phyloP scores from a whole-genome alignment of 2,329 filamentous ascomycete species.

The Fusarium musae region DNA sequence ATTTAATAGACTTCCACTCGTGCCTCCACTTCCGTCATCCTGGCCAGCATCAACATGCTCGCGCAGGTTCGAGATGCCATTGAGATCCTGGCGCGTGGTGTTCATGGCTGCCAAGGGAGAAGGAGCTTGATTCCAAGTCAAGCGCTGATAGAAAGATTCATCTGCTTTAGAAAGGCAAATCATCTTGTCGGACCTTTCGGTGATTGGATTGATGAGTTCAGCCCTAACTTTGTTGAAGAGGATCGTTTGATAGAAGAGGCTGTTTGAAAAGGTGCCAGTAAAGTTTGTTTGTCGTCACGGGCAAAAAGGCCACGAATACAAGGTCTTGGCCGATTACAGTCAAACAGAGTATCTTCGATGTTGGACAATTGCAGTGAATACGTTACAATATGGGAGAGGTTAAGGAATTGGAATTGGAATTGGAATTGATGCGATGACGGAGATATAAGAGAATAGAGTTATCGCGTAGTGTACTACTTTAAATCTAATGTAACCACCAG shows the following conservation, averaged over 20 bases:
- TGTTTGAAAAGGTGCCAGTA: not conserved
- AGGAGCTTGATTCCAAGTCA: constrained; percentile 65
- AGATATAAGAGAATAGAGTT: constrained; percentile 16
- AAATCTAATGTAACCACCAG: not conserved
- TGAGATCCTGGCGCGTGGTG: constrained; percentile 66
- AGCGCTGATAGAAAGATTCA: constrained; percentile 59
- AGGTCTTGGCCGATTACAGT: not conserved
- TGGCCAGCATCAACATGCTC: constrained; percentile 53
- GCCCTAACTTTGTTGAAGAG: not conserved
- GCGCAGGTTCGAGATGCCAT: constrained; percentile 64
- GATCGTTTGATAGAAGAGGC: not conserved
- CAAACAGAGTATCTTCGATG: constrained; percentile 4
- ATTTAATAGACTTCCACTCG: constrained; percentile 32
- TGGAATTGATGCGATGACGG: constrained; percentile 3
- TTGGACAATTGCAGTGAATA: constrained; percentile 1
- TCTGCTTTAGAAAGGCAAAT: constrained; percentile 67
- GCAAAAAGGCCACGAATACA: constrained; percentile 20
- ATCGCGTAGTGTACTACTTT: constrained; percentile 1
- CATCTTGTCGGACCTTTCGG: constrained; percentile 46
- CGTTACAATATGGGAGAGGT: not conserved
- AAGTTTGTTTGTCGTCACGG: constrained; percentile 1
- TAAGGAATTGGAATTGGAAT: not conserved
- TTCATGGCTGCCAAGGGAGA: constrained; percentile 58
- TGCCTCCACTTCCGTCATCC: constrained; percentile 47
- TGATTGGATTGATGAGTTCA: not conserved